Percentiles rank a stretch among this genome's conserved stretches.
Evolutionary conservation across 257 asterid species (phyloP).

Genomic region (Gardenia jasminoides): DNA sequence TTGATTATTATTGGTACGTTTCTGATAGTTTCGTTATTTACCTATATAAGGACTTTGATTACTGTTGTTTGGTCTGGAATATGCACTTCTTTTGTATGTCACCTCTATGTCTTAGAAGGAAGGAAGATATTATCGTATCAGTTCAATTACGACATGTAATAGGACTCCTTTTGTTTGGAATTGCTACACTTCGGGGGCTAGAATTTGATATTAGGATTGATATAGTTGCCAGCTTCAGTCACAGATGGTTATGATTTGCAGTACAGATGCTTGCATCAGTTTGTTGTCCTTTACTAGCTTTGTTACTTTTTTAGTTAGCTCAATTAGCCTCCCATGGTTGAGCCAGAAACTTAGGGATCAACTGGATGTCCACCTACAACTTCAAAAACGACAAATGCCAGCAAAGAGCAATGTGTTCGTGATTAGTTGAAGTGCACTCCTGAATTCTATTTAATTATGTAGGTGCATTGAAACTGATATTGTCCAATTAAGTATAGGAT

Average conservation of each 20-base stretch:
- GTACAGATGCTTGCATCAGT: background rate
- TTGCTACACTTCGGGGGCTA: background rate
- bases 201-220: background rate
- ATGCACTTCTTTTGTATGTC: background rate
- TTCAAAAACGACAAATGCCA: background rate
- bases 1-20: slow-evolving; percentile 79
- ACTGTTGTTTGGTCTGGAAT: background rate
- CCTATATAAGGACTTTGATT: background rate
- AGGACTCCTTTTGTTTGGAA: background rate
- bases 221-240: background rate
- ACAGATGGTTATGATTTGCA: background rate
- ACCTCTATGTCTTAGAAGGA: background rate
- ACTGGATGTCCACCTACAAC: background rate
- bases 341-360: background rate
- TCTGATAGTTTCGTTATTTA: background rate
- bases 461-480: background rate
- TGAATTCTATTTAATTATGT: background rate
- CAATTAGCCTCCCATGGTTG: background rate
- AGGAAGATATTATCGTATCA: background rate
- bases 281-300: background rate
- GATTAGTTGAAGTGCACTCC: no score
- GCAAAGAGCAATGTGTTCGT: background rate
- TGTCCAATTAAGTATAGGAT: background rate
- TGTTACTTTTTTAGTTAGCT: background rate
- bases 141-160: background rate